These are phyloP conservation scores for Spergularia azorica DNA, from an alignment of 179 eudicot genomes.

Conservation along the genomic window DNA sequence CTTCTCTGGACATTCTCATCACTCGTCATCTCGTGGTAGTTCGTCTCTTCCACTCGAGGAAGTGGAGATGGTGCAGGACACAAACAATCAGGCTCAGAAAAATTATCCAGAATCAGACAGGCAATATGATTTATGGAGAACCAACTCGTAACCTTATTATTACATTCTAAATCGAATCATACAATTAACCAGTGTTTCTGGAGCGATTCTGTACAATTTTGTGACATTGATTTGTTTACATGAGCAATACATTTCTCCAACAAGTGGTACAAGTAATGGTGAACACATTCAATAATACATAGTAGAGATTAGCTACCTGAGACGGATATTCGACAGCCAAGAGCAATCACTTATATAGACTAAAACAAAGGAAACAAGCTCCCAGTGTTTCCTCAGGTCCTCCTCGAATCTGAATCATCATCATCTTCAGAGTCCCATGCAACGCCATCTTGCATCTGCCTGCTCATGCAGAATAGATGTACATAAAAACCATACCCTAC, in stretches of 20 bases:
- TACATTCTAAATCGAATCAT: background rate
- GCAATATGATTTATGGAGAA: background rate
- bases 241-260: background rate
- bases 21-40: too few relatives aligned
- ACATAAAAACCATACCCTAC: background rate
- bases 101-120: too few relatives aligned
- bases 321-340: constrained; percentile 9
- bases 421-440: constrained; percentile 41
- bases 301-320: background rate
- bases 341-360: constrained; percentile 20
- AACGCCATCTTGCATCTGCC: constrained; percentile 53
- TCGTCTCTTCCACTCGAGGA: too few relatives aligned
- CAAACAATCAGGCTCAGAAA: too few relatives aligned
- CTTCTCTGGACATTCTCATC: too few relatives aligned
- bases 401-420: constrained; percentile 24
- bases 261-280: background rate
- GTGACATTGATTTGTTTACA: background rate
- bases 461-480: constrained; percentile 28
- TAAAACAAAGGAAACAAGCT: background rate
- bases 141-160: background rate
- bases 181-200: background rate
- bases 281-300: background rate
- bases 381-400: constrained; percentile 14
- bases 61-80: too few relatives aligned
- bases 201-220: background rate